Evolutionary conservation across 2,329 filamentous ascomycete genomes (phyloP), one percentile per base, ranked within the genome.

Genomic region (Arthroderma uncinatum): DNA sequence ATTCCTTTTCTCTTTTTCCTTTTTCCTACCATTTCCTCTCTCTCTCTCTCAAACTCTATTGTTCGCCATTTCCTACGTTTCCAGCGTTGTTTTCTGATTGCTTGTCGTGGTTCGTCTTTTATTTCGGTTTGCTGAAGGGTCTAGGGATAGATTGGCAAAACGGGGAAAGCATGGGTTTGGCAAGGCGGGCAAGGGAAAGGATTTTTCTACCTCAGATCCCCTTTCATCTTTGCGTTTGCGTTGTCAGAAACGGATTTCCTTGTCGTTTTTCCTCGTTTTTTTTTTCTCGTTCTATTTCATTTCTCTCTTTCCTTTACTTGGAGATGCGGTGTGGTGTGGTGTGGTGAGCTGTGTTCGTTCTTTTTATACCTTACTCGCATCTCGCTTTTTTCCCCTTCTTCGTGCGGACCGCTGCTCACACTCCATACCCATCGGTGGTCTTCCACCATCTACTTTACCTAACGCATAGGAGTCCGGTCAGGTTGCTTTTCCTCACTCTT

Each of bases 381-480:
- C 34, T 55, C 23, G 25, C 30, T 2, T 55, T 19, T 19, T 54
- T 34, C 16, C 2, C n/a, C 42, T 25, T 12, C 16, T 12, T 36
- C 50, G n/a, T 36, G 50, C 34, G 50, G 50, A 53, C 50, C 28
- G 50, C 19, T 53, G 28, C 30, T 34, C 30, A 28, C 30, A 52
- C 47, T 9, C 23, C 37, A 16, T 55, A n/a, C 40, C 34, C 19
- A 5, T 25, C 37, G 39, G 25, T 44, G 33, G 21, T 47, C 34
- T 7, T 36, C n/a, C n/a, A 6, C 39, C 30, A 42, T n/a, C 39
- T 42, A 42, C 39, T 19, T 19, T 21, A 10, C 16, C 16, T 33
- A 71, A 66, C 67, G 66, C 67, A 69, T 65, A 66, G 72, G 72
- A 73, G 71, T 73, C 71, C 66, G 71, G 71, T 73, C 68, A 71